Percentiles rank a stretch among this genome's conserved stretches.
phyloP scores from a whole-genome alignment of 352 stramenopile species.

The Phytophthora vignae region DNA sequence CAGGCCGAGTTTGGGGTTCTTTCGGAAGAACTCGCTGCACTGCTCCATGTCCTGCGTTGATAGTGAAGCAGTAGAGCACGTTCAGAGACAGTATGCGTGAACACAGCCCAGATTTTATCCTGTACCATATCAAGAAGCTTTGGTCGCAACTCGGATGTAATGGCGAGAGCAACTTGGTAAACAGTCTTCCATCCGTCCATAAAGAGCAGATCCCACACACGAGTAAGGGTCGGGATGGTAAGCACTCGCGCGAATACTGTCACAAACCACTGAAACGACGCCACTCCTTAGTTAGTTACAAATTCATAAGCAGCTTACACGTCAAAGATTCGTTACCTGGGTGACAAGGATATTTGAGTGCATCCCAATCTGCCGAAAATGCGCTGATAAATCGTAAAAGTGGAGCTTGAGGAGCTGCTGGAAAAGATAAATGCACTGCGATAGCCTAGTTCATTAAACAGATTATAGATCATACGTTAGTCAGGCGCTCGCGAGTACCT shows the following conservation, averaged over 20 bases:
- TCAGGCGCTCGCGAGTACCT: too few relatives aligned
- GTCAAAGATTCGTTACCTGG: constrained; percentile 47
- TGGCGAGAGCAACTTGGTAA: constrained; percentile 73
- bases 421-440: constrained; percentile 78
- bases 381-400: constrained; percentile 69
- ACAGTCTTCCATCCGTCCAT: constrained; percentile 84
- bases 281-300: background rate
- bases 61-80: background rate
- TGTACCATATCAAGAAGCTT: constrained; percentile 66
- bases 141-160: constrained; percentile 64
- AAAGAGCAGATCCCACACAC: constrained; percentile 79
- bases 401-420: constrained; percentile 74
- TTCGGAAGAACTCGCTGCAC: constrained; percentile 76
- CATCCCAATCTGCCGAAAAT: constrained; percentile 83
- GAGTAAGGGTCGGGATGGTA: constrained; percentile 46
- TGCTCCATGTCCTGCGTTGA: constrained; percentile 70
- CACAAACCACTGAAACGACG: constrained; percentile 74
- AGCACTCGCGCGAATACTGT: constrained; percentile 83
- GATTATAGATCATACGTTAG: too few relatives aligned
- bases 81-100: background rate
- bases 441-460: constrained; percentile 44
- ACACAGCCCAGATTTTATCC: background rate
- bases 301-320: background rate
- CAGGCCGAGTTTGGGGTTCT: constrained; percentile 62
- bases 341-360: constrained; percentile 82